Conservation (phyloP, 768 basidiomycete species). For the Lactarius tabidus region DNA sequence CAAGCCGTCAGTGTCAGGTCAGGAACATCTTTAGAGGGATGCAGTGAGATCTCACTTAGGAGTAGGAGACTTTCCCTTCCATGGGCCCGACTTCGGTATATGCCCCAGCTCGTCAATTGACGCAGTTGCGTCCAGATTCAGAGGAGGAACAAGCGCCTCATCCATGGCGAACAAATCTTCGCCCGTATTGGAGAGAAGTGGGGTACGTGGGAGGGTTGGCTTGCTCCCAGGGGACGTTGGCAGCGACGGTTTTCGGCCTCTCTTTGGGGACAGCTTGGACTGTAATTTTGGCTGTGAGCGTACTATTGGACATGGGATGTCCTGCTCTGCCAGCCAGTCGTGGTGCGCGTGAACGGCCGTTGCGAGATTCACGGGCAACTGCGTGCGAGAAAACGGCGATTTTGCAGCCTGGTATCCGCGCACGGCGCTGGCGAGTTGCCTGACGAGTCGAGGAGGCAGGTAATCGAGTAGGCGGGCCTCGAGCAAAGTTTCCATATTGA, state of each 20-base stretch:
- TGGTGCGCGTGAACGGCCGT: constrained; percentile 48
- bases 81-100: constrained; percentile 28
- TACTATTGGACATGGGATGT: constrained; percentile 58
- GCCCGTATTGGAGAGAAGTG: constrained; percentile 32
- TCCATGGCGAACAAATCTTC: constrained; percentile 88
- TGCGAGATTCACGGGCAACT: constrained; percentile 47
- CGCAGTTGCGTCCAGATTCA: constrained; percentile 26
- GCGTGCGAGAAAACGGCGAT: constrained; percentile 60
- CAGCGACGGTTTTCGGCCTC: constrained; percentile 32
- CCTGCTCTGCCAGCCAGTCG: constrained; percentile 68
- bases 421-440: constrained; percentile 59
- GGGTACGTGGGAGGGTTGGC: constrained; percentile 28
- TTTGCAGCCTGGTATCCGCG: constrained; percentile 57
- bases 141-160: constrained; percentile 41
- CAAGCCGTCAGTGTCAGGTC: not conserved
- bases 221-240: constrained; percentile 32
- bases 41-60: constrained; percentile 46
- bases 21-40: not conserved
- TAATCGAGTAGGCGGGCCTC: constrained; percentile 79
- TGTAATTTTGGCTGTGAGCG: constrained; percentile 28
- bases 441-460: constrained; percentile 58
- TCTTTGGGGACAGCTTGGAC: constrained; percentile 31
- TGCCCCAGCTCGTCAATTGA: not conserved
- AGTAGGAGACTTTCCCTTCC: constrained; percentile 35
- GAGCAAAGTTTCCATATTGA: constrained; percentile 83